Evolutionary conservation across 768 basidiomycete species (phyloP).

Genomic region (Crepidotus variabilis): DNA sequence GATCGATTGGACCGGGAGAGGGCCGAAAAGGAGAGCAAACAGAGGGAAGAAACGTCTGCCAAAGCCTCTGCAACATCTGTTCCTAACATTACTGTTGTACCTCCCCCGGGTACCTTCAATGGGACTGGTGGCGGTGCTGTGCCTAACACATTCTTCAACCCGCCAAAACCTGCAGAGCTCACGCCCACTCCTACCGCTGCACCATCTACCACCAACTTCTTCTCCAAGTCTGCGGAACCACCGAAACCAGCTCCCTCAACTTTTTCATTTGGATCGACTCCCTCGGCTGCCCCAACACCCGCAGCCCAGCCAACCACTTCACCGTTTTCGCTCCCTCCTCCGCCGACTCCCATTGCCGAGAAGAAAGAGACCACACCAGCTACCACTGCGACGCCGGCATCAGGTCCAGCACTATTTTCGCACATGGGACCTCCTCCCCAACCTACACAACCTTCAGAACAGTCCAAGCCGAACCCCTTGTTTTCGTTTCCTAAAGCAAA

Average conservation of each 20-base stretch:
- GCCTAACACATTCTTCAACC: conserved; percentile 8
- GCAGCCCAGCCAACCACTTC: not conserved
- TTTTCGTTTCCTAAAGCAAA: conserved; percentile 6
- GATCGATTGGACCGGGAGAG: conserved; percentile 28
- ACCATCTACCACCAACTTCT: conserved; percentile 9
- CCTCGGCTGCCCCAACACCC: not conserved
- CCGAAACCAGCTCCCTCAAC: not conserved
- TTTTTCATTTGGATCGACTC: not conserved
- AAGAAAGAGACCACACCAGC: not conserved
- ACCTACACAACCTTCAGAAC: not conserved
- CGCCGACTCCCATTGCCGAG: not conserved
- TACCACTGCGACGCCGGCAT: not conserved
- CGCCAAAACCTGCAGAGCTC: conserved; percentile 10
- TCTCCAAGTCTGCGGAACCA: conserved; percentile 8
- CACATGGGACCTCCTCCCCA: not conserved
- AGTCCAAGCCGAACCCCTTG: not conserved
- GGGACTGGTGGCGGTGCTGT: conserved; percentile 8
- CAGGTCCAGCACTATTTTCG: not conserved
- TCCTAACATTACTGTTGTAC: conserved; percentile 25
- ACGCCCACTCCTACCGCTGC: conserved; percentile 6
- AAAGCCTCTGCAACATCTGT: conserved; percentile 13
- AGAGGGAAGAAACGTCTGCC: conserved; percentile 17
- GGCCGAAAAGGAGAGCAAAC: conserved; percentile 14
- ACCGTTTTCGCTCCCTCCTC: not conserved
- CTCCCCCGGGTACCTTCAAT: conserved; percentile 10